Evolutionary conservation across 2,329 filamentous ascomycete species (phyloP).

Genomic region (Chrysoporthe austroafricana): DNA sequence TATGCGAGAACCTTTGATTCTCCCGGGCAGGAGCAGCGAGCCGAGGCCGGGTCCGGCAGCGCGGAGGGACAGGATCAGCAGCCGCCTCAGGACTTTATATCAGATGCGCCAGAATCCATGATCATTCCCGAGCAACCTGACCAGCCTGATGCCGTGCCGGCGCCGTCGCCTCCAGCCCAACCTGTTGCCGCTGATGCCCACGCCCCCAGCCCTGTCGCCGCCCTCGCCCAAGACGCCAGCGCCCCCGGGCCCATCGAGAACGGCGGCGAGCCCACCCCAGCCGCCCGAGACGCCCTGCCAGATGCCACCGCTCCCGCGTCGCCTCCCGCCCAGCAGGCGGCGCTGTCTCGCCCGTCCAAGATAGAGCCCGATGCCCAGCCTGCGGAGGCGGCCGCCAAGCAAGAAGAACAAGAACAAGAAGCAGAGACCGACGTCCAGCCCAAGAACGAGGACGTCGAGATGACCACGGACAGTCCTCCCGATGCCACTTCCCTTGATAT

Average conservation of each 20-base stretch:
- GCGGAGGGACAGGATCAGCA: conserved; percentile 35
- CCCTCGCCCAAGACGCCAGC: conserved; percentile 20
- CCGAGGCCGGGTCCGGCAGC: conserved; percentile 41
- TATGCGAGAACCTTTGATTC: conserved; percentile 58
- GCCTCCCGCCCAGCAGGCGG: conserved; percentile 18
- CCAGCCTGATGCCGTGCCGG: conserved; percentile 42
- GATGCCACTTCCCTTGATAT: conserved; percentile 38
- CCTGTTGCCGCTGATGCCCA: conserved; percentile 36
- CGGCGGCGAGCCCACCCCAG: conserved; percentile 13
- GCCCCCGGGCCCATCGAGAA: conserved; percentile 19
- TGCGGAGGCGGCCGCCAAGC: neutral
- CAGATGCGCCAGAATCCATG: conserved; percentile 50
- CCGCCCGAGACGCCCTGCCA: conserved; percentile 22
- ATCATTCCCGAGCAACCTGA: conserved; percentile 46
- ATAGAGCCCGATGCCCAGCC: conserved; percentile 23
- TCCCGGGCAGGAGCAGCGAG: conserved; percentile 36
- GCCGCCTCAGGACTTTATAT: conserved; percentile 47
- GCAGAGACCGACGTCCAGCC: conserved; percentile 22
- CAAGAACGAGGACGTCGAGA: conserved; percentile 27
- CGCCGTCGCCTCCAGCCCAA: conserved; percentile 32
- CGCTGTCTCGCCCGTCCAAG: conserved; percentile 16
- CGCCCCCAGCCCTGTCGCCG: conserved; percentile 27
- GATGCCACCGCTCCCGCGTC: conserved; percentile 15
- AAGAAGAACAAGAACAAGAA: neutral
- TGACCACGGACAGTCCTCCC: conserved; percentile 24